These are phyloP conservation scores for Trichoderma reesei DNA, from an alignment of 495 filamentous ascomycete species.

Conservation along the genomic window DNA sequence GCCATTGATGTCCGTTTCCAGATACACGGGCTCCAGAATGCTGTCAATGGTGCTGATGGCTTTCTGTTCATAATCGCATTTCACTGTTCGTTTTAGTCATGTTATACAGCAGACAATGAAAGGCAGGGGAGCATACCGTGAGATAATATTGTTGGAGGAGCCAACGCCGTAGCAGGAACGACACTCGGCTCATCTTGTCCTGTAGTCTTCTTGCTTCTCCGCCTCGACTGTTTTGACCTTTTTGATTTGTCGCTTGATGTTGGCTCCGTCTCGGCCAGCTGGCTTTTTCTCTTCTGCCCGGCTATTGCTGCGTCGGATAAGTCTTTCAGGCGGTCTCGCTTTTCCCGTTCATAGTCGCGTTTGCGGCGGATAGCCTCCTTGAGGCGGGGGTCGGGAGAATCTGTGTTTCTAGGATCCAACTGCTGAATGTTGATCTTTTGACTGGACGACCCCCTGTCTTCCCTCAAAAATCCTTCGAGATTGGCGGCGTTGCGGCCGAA, in stretches of 20 bases:
- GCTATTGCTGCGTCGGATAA: conserved; percentile 15
- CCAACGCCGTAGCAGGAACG: background rate
- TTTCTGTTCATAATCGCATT: conserved; percentile 34
- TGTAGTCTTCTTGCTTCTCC: conserved; percentile 9
- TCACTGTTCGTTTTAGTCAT: conserved; percentile 22
- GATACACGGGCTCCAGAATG: conserved; percentile 36
- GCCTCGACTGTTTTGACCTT: conserved; percentile 15
- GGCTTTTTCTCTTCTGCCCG: conserved; percentile 22
- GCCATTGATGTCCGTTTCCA: conserved; percentile 25
- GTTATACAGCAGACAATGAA: background rate
- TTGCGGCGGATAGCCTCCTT: conserved; percentile 55
- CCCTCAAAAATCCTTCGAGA: conserved; percentile 65
- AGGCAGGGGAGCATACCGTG: background rate
- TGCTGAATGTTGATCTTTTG: conserved; percentile 45
- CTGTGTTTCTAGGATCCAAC: conserved; percentile 25
- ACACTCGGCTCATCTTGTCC: background rate
- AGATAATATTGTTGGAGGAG: background rate
- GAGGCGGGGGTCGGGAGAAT: conserved; percentile 42
- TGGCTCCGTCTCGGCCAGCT: background rate
- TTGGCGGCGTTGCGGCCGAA: conserved; percentile 35
- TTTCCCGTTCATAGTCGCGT: conserved; percentile 48
- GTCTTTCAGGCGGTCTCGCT: conserved; percentile 37
- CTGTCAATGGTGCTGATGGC: conserved; percentile 33
- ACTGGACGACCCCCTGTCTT: conserved; percentile 40
- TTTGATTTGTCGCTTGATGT: background rate